These are phyloP conservation scores for Wickerhamomyces tratensis DNA, from an alignment of 805 yeast species.

Conservation along the genomic window DNA sequence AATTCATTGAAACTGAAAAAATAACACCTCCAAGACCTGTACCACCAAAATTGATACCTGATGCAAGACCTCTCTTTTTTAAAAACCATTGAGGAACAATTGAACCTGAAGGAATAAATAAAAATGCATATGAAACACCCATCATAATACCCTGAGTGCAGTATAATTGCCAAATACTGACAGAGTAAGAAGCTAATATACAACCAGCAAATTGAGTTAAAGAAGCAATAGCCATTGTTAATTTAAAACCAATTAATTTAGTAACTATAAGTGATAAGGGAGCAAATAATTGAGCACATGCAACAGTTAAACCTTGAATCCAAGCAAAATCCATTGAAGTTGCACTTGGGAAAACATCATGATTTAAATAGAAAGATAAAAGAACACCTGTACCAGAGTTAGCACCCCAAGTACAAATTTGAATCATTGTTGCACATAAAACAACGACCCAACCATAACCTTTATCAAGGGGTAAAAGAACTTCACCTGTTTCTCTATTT, in stretches of 20 bases:
- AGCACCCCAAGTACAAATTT: constrained; percentile 66
- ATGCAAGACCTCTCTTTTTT: constrained; percentile 46
- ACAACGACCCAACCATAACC: constrained; percentile 65
- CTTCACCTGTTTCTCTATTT: constrained; percentile 22
- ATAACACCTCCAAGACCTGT: constrained; percentile 45
- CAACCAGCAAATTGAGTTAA: constrained; percentile 42
- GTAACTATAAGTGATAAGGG: constrained; percentile 44
- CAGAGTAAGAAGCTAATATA: constrained; percentile 51
- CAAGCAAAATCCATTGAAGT: constrained; percentile 50
- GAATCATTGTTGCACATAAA: constrained; percentile 36
- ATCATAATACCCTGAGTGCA: constrained; percentile 59
- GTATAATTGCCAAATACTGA: constrained; percentile 54
- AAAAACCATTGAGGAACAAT: constrained; percentile 65
- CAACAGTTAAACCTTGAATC: constrained; percentile 58
- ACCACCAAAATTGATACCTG: constrained; percentile 38
- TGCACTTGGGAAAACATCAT: constrained; percentile 44
- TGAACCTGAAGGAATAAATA: constrained; percentile 49
- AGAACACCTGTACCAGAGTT: constrained; percentile 54
- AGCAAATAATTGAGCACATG: constrained; percentile 43
- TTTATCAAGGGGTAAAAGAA: constrained; percentile 45
- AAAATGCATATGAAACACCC: constrained; percentile 41
- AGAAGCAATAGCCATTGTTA: constrained; percentile 39
- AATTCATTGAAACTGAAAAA: constrained; percentile 31
- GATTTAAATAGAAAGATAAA: constrained; percentile 43
- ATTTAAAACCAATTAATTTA: constrained; percentile 39